These are phyloP conservation scores for Silene uniflora DNA, from an alignment of 148 eudicot genomes.

Conservation along the genomic window DNA sequence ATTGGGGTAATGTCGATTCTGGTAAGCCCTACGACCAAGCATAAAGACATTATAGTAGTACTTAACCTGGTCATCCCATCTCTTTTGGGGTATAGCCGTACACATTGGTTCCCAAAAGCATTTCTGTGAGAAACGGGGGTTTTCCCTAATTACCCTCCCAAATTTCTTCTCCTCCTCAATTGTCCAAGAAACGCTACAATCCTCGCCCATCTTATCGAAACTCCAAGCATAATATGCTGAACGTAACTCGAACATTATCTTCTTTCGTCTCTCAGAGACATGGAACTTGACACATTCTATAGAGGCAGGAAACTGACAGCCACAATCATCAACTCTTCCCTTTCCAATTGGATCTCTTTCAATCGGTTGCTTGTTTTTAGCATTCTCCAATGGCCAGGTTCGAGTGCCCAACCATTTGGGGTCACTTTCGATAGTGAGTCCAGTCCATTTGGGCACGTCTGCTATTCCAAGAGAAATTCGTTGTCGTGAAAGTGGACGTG, in stretches of 20 bases:
- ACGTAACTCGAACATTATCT: conserved; percentile 61
- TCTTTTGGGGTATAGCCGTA: conserved; percentile 42
- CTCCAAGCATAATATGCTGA: conserved; percentile 59
- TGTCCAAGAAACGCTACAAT: conserved; percentile 59
- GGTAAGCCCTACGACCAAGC: conserved; percentile 55
- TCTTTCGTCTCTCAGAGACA: conserved; percentile 46
- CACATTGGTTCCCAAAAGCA: conserved; percentile 55
- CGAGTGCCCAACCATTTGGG: conserved; percentile 61
- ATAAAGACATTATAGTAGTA: conserved; percentile 80
- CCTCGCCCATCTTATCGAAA: conserved; percentile 75
- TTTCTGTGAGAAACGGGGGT: conserved; percentile 40
- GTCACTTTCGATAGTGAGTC: conserved; percentile 43
- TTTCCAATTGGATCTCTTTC: conserved; percentile 68
- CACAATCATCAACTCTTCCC: conserved; percentile 60
- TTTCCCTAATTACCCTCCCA: conserved; percentile 41
- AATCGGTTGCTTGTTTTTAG: conserved; percentile 18
- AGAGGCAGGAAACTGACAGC: conserved; percentile 59
- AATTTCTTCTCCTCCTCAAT: conserved; percentile 54
- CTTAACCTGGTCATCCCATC: conserved; percentile 58
- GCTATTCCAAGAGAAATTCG: conserved; percentile 57
- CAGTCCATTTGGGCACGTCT: conserved; percentile 57
- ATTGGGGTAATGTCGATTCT: conserved; percentile 51
- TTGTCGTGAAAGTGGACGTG: conserved; percentile 21
- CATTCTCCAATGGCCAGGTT: conserved; percentile 61
- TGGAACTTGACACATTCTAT: conserved; percentile 63